phyloP scores from a whole-genome alignment of 257 asterid genomes.

The Marsdenia floribunda region DNA sequence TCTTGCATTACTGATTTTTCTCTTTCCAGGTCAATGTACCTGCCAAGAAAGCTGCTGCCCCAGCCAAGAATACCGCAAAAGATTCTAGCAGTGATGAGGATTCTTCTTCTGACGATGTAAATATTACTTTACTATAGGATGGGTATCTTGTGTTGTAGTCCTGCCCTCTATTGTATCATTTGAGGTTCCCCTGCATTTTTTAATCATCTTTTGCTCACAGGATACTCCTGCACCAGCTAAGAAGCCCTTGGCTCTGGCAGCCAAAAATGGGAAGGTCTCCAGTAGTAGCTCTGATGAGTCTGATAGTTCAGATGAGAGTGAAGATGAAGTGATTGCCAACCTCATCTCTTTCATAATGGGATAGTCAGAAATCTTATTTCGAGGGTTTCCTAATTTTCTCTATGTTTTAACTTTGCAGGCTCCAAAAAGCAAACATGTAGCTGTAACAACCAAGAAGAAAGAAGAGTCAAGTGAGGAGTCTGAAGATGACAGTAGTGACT shows the following conservation, averaged over 20 bases:
- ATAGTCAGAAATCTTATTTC: neutral
- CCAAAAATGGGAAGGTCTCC: conserved; percentile 16
- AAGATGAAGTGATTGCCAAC: conserved; percentile 5
- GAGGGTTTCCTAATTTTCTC: neutral
- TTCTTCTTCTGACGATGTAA: conserved; percentile 17
- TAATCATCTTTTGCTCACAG: conserved; percentile 8
- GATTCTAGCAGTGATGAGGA: conserved; percentile 8
- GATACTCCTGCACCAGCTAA: conserved; percentile 15
- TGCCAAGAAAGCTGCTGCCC: conserved; percentile 12
- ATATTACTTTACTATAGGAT: neutral
- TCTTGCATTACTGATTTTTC: neutral
- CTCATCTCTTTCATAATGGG: neutral
- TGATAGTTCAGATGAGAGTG: conserved; percentile 19
- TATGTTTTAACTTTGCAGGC: conserved; percentile 6
- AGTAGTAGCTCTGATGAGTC: conserved; percentile 25
- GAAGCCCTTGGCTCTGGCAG: conserved; percentile 8
- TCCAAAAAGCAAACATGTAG: conserved; percentile 9
- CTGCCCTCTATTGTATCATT: neutral
- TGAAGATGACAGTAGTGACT: conserved; percentile 18
- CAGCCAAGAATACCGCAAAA: conserved; percentile 11
- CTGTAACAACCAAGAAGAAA: conserved; percentile 19
- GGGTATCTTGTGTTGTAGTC: neutral
- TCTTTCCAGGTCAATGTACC: neutral
- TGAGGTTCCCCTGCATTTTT: neutral
- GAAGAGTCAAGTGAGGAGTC: conserved; percentile 14